Evolutionary conservation across 163 green algal species (phyloP), one percentile per base, ranked within the genome.

Genomic region (Volvox carteri): DNA sequence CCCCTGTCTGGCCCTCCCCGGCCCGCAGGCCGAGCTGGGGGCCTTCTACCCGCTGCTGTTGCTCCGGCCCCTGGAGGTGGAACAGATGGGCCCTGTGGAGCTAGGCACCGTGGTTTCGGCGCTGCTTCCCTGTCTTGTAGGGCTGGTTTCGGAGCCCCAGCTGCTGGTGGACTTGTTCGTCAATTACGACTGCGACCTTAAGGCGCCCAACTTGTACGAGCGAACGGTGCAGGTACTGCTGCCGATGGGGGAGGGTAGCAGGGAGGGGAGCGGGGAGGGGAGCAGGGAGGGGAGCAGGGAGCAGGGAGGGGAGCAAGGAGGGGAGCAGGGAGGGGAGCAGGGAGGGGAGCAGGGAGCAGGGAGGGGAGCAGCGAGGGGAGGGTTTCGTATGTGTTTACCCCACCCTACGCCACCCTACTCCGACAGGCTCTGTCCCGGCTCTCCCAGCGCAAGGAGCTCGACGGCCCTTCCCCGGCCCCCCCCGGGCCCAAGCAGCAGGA

Each of bases 161-260:
- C 92, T 98, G 30, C 88, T 99, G 91, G 98, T 99, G 41, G 98
- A 99, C 87, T 86, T 99, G 37, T 99, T 99, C 93, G 96, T 99
- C 48, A 99, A 99, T 94, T 99, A 98, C 90, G 98, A 99, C 94
- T 99, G 98, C 90, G 96, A 98, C 84, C 91, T 99, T 72, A 94
- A 98, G 65, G 92, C 91, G 18, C 92, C 94, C 73, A 98, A 99
- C 94, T 93, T 99, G 50, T 99, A 97, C 92, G 98, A 99, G 92
- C 94, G 98, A 30, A 94, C 96, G 41, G 92, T 95, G 78, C 87
- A 93, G 90, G 90, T 93, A 67, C 25, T 23, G 25, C 54, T 7
- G 8, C 54, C n/a, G n/a, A n/a, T n/a, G n/a, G n/a, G n/a, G n/a
- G n/a, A n/a, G n/a, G n/a, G n/a, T n/a, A n/a, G n/a, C n/a, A n/a